Percentiles rank a stretch among this genome's conserved stretches.
These are phyloP conservation scores for Zangia roseola DNA, from an alignment of 768 basidiomycete genomes.

Conservation along the genomic window DNA sequence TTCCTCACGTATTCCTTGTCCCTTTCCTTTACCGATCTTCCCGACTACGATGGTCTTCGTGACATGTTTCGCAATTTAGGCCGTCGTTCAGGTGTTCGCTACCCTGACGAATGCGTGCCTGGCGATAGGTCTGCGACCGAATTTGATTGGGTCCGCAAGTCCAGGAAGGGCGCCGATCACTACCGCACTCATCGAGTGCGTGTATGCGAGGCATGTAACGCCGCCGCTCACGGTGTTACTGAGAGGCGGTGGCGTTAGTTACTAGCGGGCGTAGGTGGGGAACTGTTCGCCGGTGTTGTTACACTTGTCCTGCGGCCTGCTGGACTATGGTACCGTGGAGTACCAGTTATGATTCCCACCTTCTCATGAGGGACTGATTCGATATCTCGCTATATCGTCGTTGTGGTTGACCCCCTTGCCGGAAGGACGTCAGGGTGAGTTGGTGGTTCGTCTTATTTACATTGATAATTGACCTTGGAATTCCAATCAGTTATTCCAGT, in stretches of 20 bases:
- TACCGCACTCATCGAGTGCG: constrained; percentile 28
- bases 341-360: background rate
- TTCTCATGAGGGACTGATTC: background rate
- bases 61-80: constrained; percentile 64
- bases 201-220: constrained; percentile 34
- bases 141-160: constrained; percentile 49
- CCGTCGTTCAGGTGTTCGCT: constrained; percentile 48
- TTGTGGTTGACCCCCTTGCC: constrained; percentile 1
- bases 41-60: constrained; percentile 83
- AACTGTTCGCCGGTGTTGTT: constrained; percentile 3
- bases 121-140: constrained; percentile 23
- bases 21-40: constrained; percentile 84
- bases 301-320: background rate
- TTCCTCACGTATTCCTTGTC: constrained; percentile 76
- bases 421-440: constrained; percentile 7
- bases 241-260: constrained; percentile 27
- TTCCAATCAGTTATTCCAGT: background rate
- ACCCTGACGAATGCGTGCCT: constrained; percentile 21
- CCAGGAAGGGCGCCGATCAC: constrained; percentile 23
- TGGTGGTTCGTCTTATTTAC: background rate
- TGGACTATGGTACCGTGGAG: background rate
- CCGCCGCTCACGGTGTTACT: constrained; percentile 24
- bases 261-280: constrained; percentile 1
- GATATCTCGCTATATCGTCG: background rate
- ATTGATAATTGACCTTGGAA: background rate